Percentiles rank a stretch among this genome's conserved stretches.
Evolutionary conservation across 306 rosid genomes (phyloP).

Genomic region (Rubus parviflorus): DNA sequence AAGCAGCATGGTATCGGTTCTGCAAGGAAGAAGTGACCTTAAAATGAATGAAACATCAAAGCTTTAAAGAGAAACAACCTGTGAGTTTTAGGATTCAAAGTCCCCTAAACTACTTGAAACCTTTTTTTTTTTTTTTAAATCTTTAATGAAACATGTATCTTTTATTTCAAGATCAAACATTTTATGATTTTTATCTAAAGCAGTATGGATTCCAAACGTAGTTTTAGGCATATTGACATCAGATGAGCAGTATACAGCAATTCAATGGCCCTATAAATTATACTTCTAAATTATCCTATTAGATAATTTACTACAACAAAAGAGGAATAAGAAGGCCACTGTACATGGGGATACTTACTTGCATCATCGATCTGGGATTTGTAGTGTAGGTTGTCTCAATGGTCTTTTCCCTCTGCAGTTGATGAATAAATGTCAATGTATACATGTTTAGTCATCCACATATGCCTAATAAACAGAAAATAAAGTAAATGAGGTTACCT

Average conservation of each 20-base stretch:
- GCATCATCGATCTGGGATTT: conserved; percentile 94
- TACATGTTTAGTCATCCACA: conserved; percentile 16
- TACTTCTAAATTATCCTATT: too few species aligned
- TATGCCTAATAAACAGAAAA: conserved; percentile 5
- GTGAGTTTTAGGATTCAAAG: neutral
- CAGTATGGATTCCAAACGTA: neutral
- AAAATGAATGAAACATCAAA: conserved; percentile 12
- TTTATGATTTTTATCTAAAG: neutral
- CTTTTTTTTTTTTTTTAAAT: too few species aligned
- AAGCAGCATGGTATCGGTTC: conserved; percentile 85
- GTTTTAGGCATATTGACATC: neutral
- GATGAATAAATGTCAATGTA: conserved; percentile 17
- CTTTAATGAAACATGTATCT: neutral
- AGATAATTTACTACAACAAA: neutral
- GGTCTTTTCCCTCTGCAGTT: conserved; percentile 72
- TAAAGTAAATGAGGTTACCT: conserved; percentile 52
- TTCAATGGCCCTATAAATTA: neutral
- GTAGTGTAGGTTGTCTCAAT: conserved; percentile 84
- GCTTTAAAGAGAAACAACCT: neutral
- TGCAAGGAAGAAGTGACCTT: conserved; percentile 38
- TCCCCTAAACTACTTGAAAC: neutral
- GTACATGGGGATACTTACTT: conserved; percentile 50
- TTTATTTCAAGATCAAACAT: neutral
- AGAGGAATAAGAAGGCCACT: neutral
- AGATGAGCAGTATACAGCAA: neutral